Base-by-base conservation (phyloP, 495 filamentous ascomycete species). In the Trichoderma orchidacearum region DNA sequence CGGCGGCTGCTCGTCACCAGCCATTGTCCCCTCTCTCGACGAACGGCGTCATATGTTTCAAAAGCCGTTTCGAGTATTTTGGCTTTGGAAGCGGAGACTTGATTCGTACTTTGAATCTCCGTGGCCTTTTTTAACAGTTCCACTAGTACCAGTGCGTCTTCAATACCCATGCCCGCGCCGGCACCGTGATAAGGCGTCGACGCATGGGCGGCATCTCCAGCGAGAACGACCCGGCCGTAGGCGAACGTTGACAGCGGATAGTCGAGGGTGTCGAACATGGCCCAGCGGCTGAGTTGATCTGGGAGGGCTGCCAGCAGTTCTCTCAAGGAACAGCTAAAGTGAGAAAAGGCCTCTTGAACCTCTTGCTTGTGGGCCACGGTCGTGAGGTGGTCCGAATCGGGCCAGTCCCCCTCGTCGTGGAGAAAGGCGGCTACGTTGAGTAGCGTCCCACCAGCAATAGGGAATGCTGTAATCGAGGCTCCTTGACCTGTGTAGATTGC, bases 141-240 rank as follows among this genome's bases (percentile, higher is more conserved):
- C 9, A 66, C 67, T 0, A 81, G 61, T 0, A 64, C 67, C 5
- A 72, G 73, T 11, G 71, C 68, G 30, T 68, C 72, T 61, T 70
- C 67, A 0, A 78, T 67, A 3, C 71, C 72, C 21, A 58, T 60
- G 52, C 74, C 76, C 25, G 65, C 72, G 0, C 75, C 74, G 3
- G 63, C 60, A 1, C 74, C 75, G 1, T 65, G 57, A 34, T 68
- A 70, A 0, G 71, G 70, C 13, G 71, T 59, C 21, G 73, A 60
- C 60, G 76, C 76, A 55, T 74, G 73, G 21, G 70, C 62, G 6
- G 73, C 64, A 53, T 78, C 75, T 11, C 75, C 74, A 1, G 72
- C 59, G 25, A 72, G 64, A 6, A 75, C 69, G 38, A 75, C 60
- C 17, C 73, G 63, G n/a, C 50, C 50, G 23, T 17, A 18, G 11